Conservation (phyloP, 371 early-diverging fungal genomes). For the Zopfochytrium polystomum region DNA sequence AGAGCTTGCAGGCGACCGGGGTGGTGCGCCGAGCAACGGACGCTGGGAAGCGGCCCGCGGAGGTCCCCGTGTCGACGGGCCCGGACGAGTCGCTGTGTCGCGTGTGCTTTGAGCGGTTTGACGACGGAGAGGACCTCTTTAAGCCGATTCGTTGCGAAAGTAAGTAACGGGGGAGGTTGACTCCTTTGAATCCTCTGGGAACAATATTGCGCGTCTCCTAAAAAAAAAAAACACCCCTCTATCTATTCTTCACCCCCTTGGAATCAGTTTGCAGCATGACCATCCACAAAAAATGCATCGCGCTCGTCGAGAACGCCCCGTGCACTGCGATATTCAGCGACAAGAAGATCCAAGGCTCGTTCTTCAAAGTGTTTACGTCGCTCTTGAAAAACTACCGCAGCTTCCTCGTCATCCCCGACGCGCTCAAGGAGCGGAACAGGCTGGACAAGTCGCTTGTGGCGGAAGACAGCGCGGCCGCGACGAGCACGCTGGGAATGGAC, state of each 20-base stretch:
- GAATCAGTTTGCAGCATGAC: constrained; percentile 32
- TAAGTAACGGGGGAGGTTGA: no score
- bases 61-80: no score
- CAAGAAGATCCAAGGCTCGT: constrained; percentile 62
- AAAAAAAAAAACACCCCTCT: constrained; percentile 2
- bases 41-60: no score
- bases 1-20: no score
- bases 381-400: constrained; percentile 68
- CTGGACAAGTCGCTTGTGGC: not conserved
- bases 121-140: constrained; percentile 8
- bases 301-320: constrained; percentile 57
- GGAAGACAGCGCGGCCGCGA: constrained; percentile 3
- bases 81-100: constrained; percentile 21
- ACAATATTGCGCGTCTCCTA: constrained; percentile 30
- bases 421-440: constrained; percentile 7
- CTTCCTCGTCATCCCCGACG: constrained; percentile 31
- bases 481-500: constrained; percentile 23
- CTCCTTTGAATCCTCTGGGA: constrained; percentile 31
- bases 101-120: constrained; percentile 28
- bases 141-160: no score
- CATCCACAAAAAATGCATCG: constrained; percentile 35
- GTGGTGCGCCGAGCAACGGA: no score
- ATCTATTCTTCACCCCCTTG: not conserved
- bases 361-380: constrained; percentile 74
- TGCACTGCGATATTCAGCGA: constrained; percentile 68